These are phyloP conservation scores for Stephania japonica DNA, from an alignment of 164 flowering plant species.

Conservation along the genomic window DNA sequence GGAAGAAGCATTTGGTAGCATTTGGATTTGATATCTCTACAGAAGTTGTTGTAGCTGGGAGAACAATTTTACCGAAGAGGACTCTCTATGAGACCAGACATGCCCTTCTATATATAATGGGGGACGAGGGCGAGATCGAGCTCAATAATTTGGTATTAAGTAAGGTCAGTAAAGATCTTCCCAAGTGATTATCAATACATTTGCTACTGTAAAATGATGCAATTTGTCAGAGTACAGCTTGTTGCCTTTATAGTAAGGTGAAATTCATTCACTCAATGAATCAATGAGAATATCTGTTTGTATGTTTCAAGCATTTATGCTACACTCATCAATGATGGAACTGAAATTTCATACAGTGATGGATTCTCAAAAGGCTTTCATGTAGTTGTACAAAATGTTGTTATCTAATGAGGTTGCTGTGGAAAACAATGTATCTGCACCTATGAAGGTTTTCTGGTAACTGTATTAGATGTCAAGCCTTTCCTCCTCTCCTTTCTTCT, in stretches of 20 bases:
- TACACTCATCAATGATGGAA: background rate
- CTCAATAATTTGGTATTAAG: background rate
- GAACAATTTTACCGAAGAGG: background rate
- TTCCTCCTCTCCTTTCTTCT: conserved; percentile 12
- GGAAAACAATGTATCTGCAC: background rate
- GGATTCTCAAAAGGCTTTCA: background rate
- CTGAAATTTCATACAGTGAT: too few relatives aligned
- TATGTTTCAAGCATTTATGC: background rate
- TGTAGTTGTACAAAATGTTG: background rate
- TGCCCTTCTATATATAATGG: background rate
- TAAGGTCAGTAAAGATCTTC: background rate
- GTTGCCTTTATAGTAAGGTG: background rate
- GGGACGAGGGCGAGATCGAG: background rate
- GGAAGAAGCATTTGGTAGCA: conserved; percentile 84
- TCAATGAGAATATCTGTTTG: background rate
- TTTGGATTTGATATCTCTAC: conserved; percentile 50
- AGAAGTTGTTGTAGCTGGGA: background rate
- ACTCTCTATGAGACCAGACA: background rate
- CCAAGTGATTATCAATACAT: background rate
- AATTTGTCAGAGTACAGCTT: background rate
- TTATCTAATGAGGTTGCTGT: background rate
- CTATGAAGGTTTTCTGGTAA: background rate
- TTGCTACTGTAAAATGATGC: background rate
- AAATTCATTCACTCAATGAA: background rate
- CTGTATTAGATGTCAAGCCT: background rate